Conservation (phyloP, 2,329 filamentous ascomycete species). For the Mycocentrospora acerina region DNA sequence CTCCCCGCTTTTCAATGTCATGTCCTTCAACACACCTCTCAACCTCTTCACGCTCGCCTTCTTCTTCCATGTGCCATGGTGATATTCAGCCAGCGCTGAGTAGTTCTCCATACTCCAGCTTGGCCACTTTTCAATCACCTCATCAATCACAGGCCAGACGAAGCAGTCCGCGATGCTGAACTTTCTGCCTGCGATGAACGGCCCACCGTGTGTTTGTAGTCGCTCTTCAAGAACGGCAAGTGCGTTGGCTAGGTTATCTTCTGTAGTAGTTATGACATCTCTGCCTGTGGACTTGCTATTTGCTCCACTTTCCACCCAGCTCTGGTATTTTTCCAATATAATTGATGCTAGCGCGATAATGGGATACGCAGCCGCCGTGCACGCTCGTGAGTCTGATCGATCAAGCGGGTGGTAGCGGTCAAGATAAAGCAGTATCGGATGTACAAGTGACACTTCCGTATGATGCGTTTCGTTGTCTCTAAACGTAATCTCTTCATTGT, state of each 20-base stretch:
- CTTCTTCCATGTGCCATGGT: conserved; percentile 32
- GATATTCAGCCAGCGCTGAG: conserved; percentile 26
- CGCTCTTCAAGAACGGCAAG: conserved; percentile 25
- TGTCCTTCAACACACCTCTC: conserved; percentile 13
- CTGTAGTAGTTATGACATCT: too few species aligned
- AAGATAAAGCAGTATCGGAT: conserved; percentile 37
- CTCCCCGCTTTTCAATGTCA: background rate
- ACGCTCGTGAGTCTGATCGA: conserved; percentile 16
- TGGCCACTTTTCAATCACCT: conserved; percentile 21
- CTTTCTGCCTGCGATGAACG: conserved; percentile 32
- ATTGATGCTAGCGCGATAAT: conserved; percentile 14
- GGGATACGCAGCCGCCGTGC: conserved; percentile 22
- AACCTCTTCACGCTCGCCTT: conserved; percentile 32
- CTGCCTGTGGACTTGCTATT: background rate
- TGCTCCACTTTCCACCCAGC: conserved; percentile 9
- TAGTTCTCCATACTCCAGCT: conserved; percentile 24
- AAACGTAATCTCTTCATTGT: conserved; percentile 26
- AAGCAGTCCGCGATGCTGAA: conserved; percentile 38
- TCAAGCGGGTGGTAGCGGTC: conserved; percentile 34
- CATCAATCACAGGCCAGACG: conserved; percentile 37
- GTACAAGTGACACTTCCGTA: conserved; percentile 29
- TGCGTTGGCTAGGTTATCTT: conserved; percentile 8
- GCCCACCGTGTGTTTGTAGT: conserved; percentile 12
- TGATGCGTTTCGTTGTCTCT: conserved; percentile 38
- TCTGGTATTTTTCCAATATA: conserved; percentile 20